These are phyloP conservation scores for Thraustotheca clavata DNA, from an alignment of 352 stramenopile genomes.

Conservation along the genomic window DNA sequence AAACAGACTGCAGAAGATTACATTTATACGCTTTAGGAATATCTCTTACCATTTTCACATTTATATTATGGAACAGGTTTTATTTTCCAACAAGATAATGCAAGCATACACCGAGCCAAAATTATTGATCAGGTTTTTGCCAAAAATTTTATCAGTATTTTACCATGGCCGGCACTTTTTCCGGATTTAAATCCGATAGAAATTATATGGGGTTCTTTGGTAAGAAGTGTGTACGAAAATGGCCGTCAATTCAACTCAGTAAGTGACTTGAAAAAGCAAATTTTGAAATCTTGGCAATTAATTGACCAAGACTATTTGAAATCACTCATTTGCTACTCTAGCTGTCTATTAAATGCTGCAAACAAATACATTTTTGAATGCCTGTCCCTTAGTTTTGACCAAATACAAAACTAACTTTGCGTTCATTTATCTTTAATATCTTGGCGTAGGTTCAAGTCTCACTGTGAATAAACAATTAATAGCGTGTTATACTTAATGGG, in stretches of 20 bases:
- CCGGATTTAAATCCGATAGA: constrained; percentile 13
- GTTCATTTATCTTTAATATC: not conserved
- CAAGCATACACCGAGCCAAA: not conserved
- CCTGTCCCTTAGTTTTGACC: not conserved
- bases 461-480: not conserved
- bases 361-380: not conserved
- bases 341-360: not conserved
- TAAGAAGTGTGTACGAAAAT: not conserved
- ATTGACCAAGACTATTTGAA: not conserved
- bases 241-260: not conserved
- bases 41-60: constrained; percentile 12
- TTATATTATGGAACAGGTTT: constrained; percentile 15
- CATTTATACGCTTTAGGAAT: constrained; percentile 14
- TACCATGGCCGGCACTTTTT: not conserved
- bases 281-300: not conserved
- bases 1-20: too few relatives aligned
- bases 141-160: not conserved
- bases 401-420: too few relatives aligned
- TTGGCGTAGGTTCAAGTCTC: not conserved
- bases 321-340: not conserved
- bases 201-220: constrained; percentile 4
- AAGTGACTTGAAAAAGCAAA: not conserved
- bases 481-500: not conserved
- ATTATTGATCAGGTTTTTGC: constrained; percentile 1
- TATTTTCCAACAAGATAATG: constrained; percentile 21